Base-by-base conservation (phyloP, 805 yeast species). In the Yarrowia porcina region DNA sequence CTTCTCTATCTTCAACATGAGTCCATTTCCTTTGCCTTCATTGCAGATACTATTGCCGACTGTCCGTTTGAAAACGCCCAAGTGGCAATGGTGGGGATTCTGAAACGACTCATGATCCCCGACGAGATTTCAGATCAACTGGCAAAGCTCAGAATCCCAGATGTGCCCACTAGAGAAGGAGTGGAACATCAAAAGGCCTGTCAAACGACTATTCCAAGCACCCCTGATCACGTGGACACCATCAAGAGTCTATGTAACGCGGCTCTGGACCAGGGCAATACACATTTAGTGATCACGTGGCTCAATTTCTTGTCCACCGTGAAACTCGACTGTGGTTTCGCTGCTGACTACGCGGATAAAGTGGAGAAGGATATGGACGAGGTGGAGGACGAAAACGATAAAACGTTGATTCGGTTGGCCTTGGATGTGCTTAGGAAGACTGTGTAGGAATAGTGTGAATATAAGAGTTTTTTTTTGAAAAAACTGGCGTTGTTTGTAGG, bases 31-130 rank as follows among this genome's bases (percentile, higher is more conserved):
- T 89, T 83, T 73, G 75, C 76, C 2, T 89, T 88, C 70, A 75
- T 90, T 15, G 70, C 78, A 23, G 90, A 89, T 69, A 79, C 90
- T 0, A 76, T 93, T 57, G 75, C 77, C 28, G 77, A 81, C 59
- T 88, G 93, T 69, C 92, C 94, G 1, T 83, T 80, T 69, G 83
- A 80, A 39, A 80, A 81, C 39, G 82, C 83, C 21, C 84, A 84
- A 67, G 78, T 86, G 23, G 84, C 84, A 3, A 74, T 84, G 36
- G 80, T 90, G 17, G 83, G 86, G 4, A 83, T 90, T 23, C 79
- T 90, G 69, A 90, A 87, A 71, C 49, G 49, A 13, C 61, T 56
- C n/a, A 56, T 56, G 61, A 56, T 21, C 15, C 35, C 49, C 39
- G 49, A 52, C 23, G 59, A 52, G 18, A n/a, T 52, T n/a, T 52